Evolutionary conservation across 2,329 filamentous ascomycete species (phyloP).

Genomic region (Hypoxylon sp.): DNA sequence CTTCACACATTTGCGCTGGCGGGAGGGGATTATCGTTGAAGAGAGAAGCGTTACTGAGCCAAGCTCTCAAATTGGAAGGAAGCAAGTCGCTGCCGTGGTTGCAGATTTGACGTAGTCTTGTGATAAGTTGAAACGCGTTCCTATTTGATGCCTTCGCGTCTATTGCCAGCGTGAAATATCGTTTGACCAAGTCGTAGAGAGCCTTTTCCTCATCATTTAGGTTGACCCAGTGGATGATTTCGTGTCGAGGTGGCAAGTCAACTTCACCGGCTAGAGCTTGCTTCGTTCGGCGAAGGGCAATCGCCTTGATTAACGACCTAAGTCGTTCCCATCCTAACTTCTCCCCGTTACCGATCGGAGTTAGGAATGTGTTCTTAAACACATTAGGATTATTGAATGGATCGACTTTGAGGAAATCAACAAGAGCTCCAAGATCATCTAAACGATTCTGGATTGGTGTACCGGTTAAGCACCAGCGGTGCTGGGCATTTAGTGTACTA

Average conservation of each 20-base stretch:
- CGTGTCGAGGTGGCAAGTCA: constrained; percentile 7
- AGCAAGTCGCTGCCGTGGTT: constrained; percentile 24
- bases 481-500: constrained; percentile 11
- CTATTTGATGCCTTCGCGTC: constrained; percentile 6
- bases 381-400: constrained; percentile 13
- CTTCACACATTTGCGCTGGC: constrained; percentile 1
- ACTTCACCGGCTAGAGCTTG: constrained; percentile 5
- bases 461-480: constrained; percentile 23
- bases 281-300: constrained; percentile 24
- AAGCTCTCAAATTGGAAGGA: constrained; percentile 4
- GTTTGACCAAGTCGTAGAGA: constrained; percentile 19
- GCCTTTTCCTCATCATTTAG: constrained; percentile 11
- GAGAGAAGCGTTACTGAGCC: constrained; percentile 5
- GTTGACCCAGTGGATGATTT: constrained; percentile 8
- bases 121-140: constrained; percentile 27
- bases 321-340: constrained; percentile 15
- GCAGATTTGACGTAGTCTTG: constrained; percentile 26
- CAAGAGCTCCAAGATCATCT: constrained; percentile 18
- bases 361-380: constrained; percentile 15
- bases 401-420: constrained; percentile 22
- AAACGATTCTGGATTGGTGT: constrained; percentile 28
- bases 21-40: neutral
- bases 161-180: constrained; percentile 5
- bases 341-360: neutral
- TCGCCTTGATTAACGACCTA: constrained; percentile 10